Conservation (phyloP, 2,329 filamentous ascomycete genomes). For the Monosporascus sp. region DNA sequence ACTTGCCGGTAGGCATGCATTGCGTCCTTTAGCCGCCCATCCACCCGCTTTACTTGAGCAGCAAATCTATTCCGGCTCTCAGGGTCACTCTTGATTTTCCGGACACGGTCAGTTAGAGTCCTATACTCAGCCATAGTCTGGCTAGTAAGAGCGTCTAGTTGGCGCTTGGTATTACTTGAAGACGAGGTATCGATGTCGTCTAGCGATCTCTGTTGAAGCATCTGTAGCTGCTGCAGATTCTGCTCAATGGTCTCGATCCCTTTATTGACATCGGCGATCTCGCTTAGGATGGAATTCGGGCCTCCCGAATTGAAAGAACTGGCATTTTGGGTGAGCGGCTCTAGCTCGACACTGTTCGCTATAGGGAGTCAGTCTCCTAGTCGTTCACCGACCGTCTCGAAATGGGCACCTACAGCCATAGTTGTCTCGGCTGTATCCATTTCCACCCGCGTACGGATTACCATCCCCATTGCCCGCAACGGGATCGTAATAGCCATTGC, state of each 20-base stretch:
- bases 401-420: constrained; percentile 35
- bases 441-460: not conserved
- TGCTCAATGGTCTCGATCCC: constrained; percentile 70
- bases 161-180: constrained; percentile 59
- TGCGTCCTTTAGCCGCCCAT: constrained; percentile 72
- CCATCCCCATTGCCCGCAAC: constrained; percentile 29
- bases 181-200: constrained; percentile 68
- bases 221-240: constrained; percentile 66
- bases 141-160: constrained; percentile 67
- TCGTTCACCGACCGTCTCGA: not conserved
- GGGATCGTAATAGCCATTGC: not conserved
- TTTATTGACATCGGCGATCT: constrained; percentile 74
- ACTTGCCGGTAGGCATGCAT: constrained; percentile 78
- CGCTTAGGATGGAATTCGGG: constrained; percentile 75
- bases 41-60: constrained; percentile 75
- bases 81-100: constrained; percentile 74
- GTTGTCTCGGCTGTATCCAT: constrained; percentile 15
- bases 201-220: constrained; percentile 66
- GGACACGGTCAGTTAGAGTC: constrained; percentile 71
- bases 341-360: constrained; percentile 64
- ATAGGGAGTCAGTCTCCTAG: constrained; percentile 10
- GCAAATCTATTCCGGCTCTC: constrained; percentile 71
- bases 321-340: constrained; percentile 52
- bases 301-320: constrained; percentile 45
- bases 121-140: constrained; percentile 83